These are phyloP conservation scores for Globisporangium nodosum DNA, from an alignment of 352 stramenopile genomes.

Conservation along the genomic window DNA sequence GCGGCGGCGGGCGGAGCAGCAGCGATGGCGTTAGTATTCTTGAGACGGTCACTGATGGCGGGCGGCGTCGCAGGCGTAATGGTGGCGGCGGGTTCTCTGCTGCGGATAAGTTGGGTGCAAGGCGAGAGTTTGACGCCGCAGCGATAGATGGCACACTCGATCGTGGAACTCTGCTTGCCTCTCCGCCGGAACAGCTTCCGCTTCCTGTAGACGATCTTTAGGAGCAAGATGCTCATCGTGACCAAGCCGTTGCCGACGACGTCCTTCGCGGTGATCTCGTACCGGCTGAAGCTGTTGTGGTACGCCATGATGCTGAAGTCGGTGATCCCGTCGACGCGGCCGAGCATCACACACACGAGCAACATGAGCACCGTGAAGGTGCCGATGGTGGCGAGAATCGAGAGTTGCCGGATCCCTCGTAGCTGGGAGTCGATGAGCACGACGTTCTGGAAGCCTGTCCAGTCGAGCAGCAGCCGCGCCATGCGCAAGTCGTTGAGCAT, in stretches of 20 bases:
- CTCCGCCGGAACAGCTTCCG: conserved; percentile 8
- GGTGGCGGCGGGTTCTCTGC: neutral
- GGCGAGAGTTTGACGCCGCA: conserved; percentile 7
- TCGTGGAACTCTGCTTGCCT: neutral
- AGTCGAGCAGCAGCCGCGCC: conserved; percentile 20
- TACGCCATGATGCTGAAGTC: conserved; percentile 18
- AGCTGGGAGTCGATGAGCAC: conserved; percentile 28
- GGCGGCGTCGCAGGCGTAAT: neutral
- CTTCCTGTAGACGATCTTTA: conserved; percentile 25
- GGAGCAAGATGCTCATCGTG: conserved; percentile 19
- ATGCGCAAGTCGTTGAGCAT: conserved; percentile 25
- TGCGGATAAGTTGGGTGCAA: neutral
- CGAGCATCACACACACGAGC: conserved; percentile 19
- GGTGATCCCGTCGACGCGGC: conserved; percentile 11
- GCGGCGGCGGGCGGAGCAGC: no score
- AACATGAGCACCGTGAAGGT: conserved; percentile 19
- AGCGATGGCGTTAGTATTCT: neutral
- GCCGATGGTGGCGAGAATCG: conserved; percentile 4
- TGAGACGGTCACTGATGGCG: neutral
- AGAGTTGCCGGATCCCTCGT: conserved; percentile 14
- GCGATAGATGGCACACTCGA: conserved; percentile 23
- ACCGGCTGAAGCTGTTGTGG: conserved; percentile 9
- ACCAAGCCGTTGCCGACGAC: conserved; percentile 24
- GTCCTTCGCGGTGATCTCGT: conserved; percentile 16
- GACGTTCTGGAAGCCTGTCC: conserved; percentile 26